Percentiles rank a stretch among this genome's conserved stretches.
phyloP scores from a whole-genome alignment of 805 yeast genomes.

The Candida endomychidarum region DNA sequence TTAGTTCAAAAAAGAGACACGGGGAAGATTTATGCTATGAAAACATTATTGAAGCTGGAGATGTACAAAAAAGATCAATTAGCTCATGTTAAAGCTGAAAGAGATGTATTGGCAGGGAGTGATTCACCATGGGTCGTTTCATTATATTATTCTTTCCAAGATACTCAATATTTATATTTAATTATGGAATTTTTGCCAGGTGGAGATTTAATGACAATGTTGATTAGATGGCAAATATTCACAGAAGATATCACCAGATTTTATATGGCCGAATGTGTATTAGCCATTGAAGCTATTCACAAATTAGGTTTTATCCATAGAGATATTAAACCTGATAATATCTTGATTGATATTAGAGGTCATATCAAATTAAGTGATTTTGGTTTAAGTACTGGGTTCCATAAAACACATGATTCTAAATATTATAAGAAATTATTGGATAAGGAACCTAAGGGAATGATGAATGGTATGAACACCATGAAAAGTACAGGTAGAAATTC shows the following conservation, averaged over 20 bases:
- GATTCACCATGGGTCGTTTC: conserved; percentile 90
- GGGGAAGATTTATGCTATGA: conserved; percentile 93
- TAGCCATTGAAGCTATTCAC: conserved; percentile 93
- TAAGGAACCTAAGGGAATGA: conserved; percentile 36
- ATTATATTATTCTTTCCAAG: conserved; percentile 79
- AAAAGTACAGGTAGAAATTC: conserved; percentile 58
- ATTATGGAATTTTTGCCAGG: conserved; percentile 84
- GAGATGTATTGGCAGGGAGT: conserved; percentile 90
- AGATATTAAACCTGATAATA: conserved; percentile 97
- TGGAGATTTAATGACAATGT: conserved; percentile 91
- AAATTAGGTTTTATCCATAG: conserved; percentile 93
- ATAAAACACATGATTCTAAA: conserved; percentile 85
- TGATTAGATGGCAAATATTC: conserved; percentile 90
- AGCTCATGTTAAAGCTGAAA: conserved; percentile 93
- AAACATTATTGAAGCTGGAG: conserved; percentile 83
- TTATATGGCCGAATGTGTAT: conserved; percentile 93
- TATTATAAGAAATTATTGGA: conserved; percentile 82
- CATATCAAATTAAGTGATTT: conserved; percentile 72
- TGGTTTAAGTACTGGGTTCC: conserved; percentile 88
- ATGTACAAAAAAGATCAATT: conserved; percentile 94
- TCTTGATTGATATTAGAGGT: conserved; percentile 76
- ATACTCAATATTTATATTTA: conserved; percentile 67
- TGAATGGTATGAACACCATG: conserved; percentile 18
- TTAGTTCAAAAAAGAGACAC: conserved; percentile 91
- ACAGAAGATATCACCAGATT: conserved; percentile 91